phyloP scores from a whole-genome alignment of 129 eudicot species.

The Pseudognaphalium luteoalbum region DNA sequence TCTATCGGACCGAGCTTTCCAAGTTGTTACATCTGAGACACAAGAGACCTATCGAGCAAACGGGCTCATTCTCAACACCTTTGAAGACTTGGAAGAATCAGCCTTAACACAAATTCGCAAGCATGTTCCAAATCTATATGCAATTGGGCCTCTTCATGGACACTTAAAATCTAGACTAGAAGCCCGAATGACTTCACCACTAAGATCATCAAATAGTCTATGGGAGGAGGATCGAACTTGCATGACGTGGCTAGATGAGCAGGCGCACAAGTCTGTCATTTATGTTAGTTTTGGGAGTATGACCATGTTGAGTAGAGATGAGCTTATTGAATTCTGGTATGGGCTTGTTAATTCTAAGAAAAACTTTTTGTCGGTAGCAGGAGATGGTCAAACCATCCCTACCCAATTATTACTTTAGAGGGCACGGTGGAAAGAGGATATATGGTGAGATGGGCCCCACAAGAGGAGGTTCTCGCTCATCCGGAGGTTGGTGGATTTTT shows the following conservation, averaged over 20 bases:
- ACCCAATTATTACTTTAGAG: conserved; percentile 28
- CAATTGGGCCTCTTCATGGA: conserved; percentile 61
- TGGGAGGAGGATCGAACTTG: conserved; percentile 57
- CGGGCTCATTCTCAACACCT: conserved; percentile 54
- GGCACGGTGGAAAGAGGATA: conserved; percentile 52
- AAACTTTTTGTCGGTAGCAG: conserved; percentile 50
- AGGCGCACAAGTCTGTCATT: conserved; percentile 46
- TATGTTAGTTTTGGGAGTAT: conserved; percentile 73
- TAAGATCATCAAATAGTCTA: conserved; percentile 36
- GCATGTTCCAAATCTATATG: conserved; percentile 38
- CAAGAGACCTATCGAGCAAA: conserved; percentile 35
- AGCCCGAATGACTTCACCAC: conserved; percentile 14
- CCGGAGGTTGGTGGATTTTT: conserved; percentile 50
- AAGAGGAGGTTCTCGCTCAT: conserved; percentile 65
- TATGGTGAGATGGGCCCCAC: conserved; percentile 78
- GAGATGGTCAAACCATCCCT: conserved; percentile 33
- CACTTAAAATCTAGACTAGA: conserved; percentile 37
- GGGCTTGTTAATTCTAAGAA: conserved; percentile 55
- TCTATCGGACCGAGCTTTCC: conserved; percentile 17
- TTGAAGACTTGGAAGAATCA: conserved; percentile 59
- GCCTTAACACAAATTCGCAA: conserved; percentile 44
- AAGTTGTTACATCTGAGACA: conserved; percentile 22
- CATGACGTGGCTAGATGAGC: conserved; percentile 50
- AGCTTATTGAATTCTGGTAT: conserved; percentile 56
- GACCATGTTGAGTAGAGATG: conserved; percentile 37